Evolutionary conservation across 2,329 filamentous ascomycete genomes (phyloP).

Genomic region (Fusarium nelsonii): DNA sequence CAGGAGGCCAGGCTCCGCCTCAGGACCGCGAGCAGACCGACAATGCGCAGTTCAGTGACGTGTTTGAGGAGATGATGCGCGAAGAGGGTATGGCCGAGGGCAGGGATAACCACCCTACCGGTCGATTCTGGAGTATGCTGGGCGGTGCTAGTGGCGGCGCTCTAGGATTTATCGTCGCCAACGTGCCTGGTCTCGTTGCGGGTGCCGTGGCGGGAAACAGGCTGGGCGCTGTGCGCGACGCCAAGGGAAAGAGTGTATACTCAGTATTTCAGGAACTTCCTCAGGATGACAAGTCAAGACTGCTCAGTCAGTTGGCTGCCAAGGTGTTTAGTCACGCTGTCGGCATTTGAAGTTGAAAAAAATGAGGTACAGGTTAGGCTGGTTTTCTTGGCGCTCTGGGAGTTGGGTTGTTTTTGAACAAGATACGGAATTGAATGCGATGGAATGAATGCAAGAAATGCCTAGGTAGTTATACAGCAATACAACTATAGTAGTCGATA

Average conservation of each 20-base stretch:
- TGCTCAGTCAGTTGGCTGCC: conserved; percentile 85
- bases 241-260: conserved; percentile 95
- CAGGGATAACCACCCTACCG: conserved; percentile 68
- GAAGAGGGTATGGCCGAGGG: conserved; percentile 86
- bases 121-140: conserved; percentile 87
- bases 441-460: conserved; percentile 2
- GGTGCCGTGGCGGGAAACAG: conserved; percentile 93
- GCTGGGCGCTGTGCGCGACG: conserved; percentile 89
- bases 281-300: conserved; percentile 80
- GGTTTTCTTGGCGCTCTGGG: conserved; percentile 28
- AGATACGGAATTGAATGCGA: conserved; percentile 5
- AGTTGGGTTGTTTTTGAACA: conserved; percentile 23
- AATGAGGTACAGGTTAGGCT: background rate
- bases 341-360: conserved; percentile 57
- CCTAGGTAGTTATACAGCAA: conserved; percentile 11
- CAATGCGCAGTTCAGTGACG: conserved; percentile 86
- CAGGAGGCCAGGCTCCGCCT: conserved; percentile 45
- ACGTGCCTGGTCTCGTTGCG: conserved; percentile 88
- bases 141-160: conserved; percentile 89
- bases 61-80: conserved; percentile 91
- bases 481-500: background rate
- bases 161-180: conserved; percentile 94
- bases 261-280: conserved; percentile 89
- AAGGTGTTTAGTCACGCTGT: conserved; percentile 88
- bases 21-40: conserved; percentile 67